Conservation (phyloP, 345 rosid genomes). For the Pistacia integerrima region DNA sequence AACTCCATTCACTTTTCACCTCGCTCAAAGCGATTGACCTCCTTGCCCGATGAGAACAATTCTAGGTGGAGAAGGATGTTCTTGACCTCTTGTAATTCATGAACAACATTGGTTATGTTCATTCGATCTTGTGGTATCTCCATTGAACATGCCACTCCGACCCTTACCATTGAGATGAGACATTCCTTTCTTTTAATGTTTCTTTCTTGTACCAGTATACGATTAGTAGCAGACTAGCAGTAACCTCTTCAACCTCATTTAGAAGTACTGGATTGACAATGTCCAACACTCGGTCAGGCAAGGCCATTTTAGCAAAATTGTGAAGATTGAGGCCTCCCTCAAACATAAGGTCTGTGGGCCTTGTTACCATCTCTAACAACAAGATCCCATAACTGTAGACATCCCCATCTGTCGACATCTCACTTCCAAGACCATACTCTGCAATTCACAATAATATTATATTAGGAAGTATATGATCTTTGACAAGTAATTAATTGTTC, state of each 20-base stretch:
- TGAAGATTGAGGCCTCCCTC: conserved; percentile 25
- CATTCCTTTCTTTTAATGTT: no score
- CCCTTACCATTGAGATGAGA: no score
- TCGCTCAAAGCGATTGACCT: no score
- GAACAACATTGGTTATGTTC: no score
- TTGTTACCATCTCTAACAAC: conserved; percentile 29
- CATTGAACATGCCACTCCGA: no score
- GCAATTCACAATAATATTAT: background rate
- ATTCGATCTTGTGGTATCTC: no score
- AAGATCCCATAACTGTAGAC: conserved; percentile 37
- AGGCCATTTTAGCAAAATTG: conserved; percentile 12
- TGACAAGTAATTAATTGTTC: background rate
- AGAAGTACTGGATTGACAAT: background rate
- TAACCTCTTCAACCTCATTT: background rate
- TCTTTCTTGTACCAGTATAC: no score
- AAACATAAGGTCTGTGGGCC: conserved; percentile 32
- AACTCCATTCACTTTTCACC: no score
- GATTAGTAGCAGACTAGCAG: no score
- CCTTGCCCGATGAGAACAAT: no score
- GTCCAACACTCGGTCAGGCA: conserved; percentile 18
- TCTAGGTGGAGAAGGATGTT: no score
- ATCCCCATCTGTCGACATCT: conserved; percentile 23
- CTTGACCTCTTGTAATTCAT: no score
- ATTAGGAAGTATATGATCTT: background rate
- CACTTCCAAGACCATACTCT: conserved; percentile 38